phyloP scores from a whole-genome alignment of 2,329 filamentous ascomycete genomes.

The Colletotrichum theobromicola region DNA sequence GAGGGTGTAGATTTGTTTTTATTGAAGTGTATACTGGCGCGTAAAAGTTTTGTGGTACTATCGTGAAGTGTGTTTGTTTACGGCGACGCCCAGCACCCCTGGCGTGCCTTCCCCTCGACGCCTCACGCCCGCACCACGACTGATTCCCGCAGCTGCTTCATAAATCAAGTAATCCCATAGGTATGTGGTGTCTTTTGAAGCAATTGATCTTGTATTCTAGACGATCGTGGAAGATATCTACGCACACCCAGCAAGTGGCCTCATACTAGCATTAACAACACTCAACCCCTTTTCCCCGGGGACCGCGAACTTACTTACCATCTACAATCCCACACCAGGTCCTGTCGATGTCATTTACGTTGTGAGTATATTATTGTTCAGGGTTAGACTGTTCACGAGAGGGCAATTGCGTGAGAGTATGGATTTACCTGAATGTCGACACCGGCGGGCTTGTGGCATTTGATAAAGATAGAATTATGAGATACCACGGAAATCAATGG shows the following conservation, averaged over 20 bases:
- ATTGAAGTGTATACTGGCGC: background rate
- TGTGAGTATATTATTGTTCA: constrained; percentile 19
- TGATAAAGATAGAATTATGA: too few species aligned
- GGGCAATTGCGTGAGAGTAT: constrained; percentile 33
- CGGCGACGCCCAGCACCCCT: background rate
- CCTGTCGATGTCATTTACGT: constrained; percentile 21
- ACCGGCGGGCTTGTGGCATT: constrained; percentile 33
- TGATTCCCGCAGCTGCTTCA: background rate
- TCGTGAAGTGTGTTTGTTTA: background rate
- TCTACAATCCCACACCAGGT: constrained; percentile 23
- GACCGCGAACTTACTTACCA: constrained; percentile 22
- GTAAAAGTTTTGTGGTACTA: background rate
- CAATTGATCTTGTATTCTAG: constrained; percentile 6
- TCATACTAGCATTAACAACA: constrained; percentile 22
- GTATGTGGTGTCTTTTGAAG: background rate
- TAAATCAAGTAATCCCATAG: rapidly evolving
- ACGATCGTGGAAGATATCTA: constrained; percentile 22
- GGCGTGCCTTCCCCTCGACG: background rate
- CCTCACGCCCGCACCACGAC: background rate
- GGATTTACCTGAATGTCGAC: constrained; percentile 28
- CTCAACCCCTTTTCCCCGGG: constrained; percentile 11
- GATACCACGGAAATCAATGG: too few species aligned
- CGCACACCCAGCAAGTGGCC: constrained; percentile 21
- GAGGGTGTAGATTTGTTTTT: background rate
- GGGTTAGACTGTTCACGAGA: constrained; percentile 33